A percentile compares a stretch with the other conserved stretches of the same genome.
Conservation (phyloP, 768 basidiomycete genomes). For the Pisolithus marmoratus region DNA sequence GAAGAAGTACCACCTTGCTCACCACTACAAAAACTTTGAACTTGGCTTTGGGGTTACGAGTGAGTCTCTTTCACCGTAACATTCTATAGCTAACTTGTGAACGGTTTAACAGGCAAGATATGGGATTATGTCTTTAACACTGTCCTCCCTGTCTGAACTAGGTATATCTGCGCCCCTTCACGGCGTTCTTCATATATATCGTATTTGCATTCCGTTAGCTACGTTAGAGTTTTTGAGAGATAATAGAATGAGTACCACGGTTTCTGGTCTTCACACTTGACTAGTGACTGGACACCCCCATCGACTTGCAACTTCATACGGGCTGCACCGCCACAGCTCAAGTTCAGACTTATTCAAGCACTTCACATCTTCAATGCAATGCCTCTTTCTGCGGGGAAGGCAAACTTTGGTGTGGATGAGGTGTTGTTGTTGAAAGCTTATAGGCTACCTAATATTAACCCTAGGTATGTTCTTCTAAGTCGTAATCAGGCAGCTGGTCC, state of each 20-base stretch:
- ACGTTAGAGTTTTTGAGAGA: neutral
- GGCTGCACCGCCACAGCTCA: neutral
- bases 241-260: neutral
- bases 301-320: neutral
- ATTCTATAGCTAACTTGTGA: constrained; percentile 1
- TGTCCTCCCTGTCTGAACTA: constrained; percentile 51
- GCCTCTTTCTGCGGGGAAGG: constrained; percentile 43
- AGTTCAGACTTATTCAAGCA: no score
- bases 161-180: neutral
- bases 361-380: constrained; percentile 4
- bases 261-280: neutral
- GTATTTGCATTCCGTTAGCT: neutral
- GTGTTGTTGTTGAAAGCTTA: constrained; percentile 83
- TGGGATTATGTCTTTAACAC: constrained; percentile 95
- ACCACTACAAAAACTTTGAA: constrained; percentile 98
- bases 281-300: no score
- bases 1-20: constrained; percentile 97
- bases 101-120: constrained; percentile 57
- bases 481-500: neutral
- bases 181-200: neutral
- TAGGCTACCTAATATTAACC: constrained; percentile 69
- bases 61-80: constrained; percentile 28
- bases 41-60: constrained; percentile 96
- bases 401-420: constrained; percentile 73
- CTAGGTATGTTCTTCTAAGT: constrained; percentile 48